Conservation (phyloP, 23 red algal genomes). For the Gracilaria domingensis region DNA sequence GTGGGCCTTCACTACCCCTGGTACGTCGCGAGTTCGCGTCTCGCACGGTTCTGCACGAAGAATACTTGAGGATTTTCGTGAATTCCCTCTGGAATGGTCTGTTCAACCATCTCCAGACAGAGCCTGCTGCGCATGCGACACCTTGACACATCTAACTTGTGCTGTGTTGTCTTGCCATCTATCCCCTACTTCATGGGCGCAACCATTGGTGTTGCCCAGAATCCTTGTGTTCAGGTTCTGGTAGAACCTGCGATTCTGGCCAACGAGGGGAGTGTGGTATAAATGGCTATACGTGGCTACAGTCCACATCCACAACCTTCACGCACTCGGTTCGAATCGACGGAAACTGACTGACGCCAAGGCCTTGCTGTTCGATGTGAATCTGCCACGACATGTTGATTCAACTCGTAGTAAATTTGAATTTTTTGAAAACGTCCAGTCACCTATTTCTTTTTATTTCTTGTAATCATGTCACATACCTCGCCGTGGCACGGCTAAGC, state of each 20-base stretch:
- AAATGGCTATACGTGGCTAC: not conserved
- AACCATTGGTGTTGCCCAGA: not conserved
- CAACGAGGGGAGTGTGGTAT: not conserved
- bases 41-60: not conserved
- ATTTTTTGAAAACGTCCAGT: too few relatives aligned
- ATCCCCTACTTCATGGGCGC: not conserved
- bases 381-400: too few relatives aligned
- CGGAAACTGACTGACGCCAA: too few relatives aligned
- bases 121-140: not conserved
- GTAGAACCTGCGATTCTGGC: not conserved
- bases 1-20: not conserved
- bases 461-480: too few relatives aligned
- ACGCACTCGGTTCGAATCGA: too few relatives aligned
- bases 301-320: too few relatives aligned
- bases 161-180: not conserved
- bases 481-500: too few relatives aligned
- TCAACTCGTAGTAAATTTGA: too few relatives aligned
- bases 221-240: not conserved
- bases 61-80: not conserved
- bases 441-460: too few relatives aligned
- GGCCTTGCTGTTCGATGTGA: too few relatives aligned
- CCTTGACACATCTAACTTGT: not conserved
- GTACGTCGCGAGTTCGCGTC: not conserved
- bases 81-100: not conserved
- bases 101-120: not conserved